Evolutionary conservation across 1,284 basidiomycete species (phyloP).

Genomic region (Ganoderma boninense): DNA sequence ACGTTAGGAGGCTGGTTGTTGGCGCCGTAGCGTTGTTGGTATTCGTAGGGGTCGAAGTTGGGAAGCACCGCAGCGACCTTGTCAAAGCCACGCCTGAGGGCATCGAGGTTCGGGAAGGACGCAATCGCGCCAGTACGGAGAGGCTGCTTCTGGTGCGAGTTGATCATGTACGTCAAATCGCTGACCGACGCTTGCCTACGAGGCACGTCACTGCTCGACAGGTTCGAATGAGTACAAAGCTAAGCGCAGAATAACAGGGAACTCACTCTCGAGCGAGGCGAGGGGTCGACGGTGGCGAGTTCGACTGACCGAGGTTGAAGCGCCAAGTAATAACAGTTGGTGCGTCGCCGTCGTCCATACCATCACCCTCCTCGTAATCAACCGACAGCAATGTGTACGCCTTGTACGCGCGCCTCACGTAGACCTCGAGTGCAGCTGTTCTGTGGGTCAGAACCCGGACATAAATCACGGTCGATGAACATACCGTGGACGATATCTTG

Average conservation of each 20-base stretch:
- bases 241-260: constrained; percentile 13
- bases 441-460: constrained; percentile 8
- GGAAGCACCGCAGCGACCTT: constrained; percentile 77
- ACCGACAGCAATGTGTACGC: constrained; percentile 93
- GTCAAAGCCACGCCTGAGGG: constrained; percentile 79
- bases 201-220: constrained; percentile 46
- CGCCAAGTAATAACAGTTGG: constrained; percentile 90
- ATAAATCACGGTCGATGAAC: constrained; percentile 34
- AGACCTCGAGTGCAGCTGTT: constrained; percentile 93
- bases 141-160: constrained; percentile 84
- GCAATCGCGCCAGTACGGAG: constrained; percentile 89
- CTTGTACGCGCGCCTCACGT: constrained; percentile 95
- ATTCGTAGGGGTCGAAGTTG: constrained; percentile 75
- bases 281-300: constrained; percentile 87
- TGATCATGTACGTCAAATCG: constrained; percentile 92
- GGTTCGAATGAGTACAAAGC: constrained; percentile 20
- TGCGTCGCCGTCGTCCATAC: constrained; percentile 78
- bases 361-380: constrained; percentile 93
- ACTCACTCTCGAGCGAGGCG: constrained; percentile 71
- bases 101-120: constrained; percentile 82
- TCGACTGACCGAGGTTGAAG: constrained; percentile 90
- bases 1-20: constrained; percentile 87
- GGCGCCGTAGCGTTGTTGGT: constrained; percentile 76
- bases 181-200: constrained; percentile 87
- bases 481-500: constrained; percentile 84